Evolutionary conservation across 306 rosid genomes (phyloP), one percentile per base, ranked within the genome.

Genomic region (Ammopiptanthus mongolicus): DNA sequence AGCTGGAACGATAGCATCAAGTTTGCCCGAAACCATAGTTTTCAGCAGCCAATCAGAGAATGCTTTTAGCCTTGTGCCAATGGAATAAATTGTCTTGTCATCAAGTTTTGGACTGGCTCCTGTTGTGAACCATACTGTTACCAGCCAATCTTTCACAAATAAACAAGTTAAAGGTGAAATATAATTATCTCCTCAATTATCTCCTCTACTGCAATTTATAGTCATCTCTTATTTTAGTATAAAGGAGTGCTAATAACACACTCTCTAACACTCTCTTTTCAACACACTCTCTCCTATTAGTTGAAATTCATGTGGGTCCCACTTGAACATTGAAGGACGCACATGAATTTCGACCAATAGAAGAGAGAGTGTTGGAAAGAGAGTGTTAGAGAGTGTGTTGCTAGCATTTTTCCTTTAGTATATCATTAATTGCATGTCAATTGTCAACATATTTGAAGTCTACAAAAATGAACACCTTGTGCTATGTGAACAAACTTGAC

Each of bases 21-120:
- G 85, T 83, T 89, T 89, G 80, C 99, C 99, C 0, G 90, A 81
- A 42, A 83, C 97, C 96, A 92, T 96, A 39, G 88, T 89, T 90
- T 91, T 96, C 66, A 96, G 99, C 71, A 96, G 91, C 98, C 98
- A 96, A 78, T 96, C 99, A 46, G 99, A 96, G 88, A 96, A 96
- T 31, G 96, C 91, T 85, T 90, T 92, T 81, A 84, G 85, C 86
- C 96, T 96, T 53, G 92, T 91, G 37, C 97, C 96, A 84, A 92
- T 80, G 60, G 97, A 89, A 70, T 92, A 96, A 28, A 84, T 83
- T 52, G 78, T 87, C 83, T 86, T 85, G 64, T 58, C 71, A n/a
- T 85, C 74, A 78, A 15, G 75, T 33, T 78, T 79, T 65, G 76
- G 78, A 37, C 51, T 73, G 76, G 83, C 72, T 77, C 88, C 99